These are phyloP conservation scores for Talaromyces sp. DNA, from an alignment of 2,329 filamentous ascomycete species.

Conservation along the genomic window DNA sequence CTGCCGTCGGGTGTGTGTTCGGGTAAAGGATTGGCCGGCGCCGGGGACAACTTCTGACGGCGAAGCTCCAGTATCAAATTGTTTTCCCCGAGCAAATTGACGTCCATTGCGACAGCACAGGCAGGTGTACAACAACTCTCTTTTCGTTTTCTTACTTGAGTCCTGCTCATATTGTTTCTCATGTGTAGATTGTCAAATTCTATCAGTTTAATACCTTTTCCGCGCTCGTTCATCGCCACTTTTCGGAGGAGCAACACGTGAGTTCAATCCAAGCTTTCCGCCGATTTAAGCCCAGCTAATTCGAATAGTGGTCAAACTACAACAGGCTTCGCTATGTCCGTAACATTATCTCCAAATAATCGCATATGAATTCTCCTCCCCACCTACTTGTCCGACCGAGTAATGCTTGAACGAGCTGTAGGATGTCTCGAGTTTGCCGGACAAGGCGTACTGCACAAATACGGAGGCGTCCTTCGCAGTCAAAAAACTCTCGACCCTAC, in stretches of 20 bases:
- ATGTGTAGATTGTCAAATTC: background rate
- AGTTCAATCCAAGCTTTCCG: background rate
- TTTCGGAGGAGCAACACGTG: background rate
- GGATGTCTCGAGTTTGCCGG: conserved; percentile 50
- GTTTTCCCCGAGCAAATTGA: background rate
- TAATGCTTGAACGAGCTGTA: conserved; percentile 52
- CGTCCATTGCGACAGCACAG: background rate
- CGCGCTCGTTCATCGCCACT: background rate
- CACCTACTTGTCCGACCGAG: conserved; percentile 22
- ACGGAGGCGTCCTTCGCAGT: conserved; percentile 38
- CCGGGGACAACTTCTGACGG: conserved; percentile 17
- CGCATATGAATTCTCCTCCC: background rate
- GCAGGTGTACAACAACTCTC: background rate
- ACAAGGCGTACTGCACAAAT: conserved; percentile 43
- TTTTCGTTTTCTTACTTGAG: background rate
- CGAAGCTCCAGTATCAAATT: conserved; percentile 11
- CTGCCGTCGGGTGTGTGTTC: conserved; percentile 16
- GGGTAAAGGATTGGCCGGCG: conserved; percentile 19
- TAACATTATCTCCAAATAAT: background rate
- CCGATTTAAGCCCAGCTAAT: background rate
- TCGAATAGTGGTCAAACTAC: background rate
- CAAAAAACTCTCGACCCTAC: conserved; percentile 33
- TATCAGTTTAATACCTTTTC: background rate
- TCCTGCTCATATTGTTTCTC: background rate
- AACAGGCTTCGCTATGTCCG: conserved; percentile 3